These are phyloP conservation scores for Lycium barbarum DNA, from an alignment of 257 asterid species.

Conservation along the genomic window DNA sequence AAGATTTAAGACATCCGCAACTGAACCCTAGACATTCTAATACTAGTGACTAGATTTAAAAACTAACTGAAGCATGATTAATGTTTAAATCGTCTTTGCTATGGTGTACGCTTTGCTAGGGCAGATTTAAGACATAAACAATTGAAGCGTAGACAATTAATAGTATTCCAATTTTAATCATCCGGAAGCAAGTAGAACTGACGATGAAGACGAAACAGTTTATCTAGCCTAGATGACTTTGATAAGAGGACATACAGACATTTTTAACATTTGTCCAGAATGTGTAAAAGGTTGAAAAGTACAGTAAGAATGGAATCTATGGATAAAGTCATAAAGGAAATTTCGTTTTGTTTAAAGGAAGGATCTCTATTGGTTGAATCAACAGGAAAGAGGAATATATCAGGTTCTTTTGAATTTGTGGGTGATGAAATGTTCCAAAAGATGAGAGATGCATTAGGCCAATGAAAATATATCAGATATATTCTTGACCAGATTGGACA, in stretches of 20 bases:
- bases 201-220: background rate
- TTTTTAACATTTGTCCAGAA: too few relatives aligned
- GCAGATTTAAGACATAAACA: background rate
- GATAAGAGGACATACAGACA: background rate
- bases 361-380: slow-evolving; percentile 46
- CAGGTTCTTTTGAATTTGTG: slow-evolving; percentile 37
- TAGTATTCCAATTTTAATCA: too few relatives aligned
- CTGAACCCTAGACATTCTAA: too few relatives aligned
- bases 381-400: slow-evolving; percentile 31
- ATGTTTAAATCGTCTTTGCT: too few relatives aligned
- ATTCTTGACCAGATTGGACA: slow-evolving; percentile 8
- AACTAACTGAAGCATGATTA: background rate
- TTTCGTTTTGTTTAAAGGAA: slow-evolving; percentile 27
- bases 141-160: too few relatives aligned
- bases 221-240: background rate
- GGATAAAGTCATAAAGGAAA: slow-evolving; percentile 35
- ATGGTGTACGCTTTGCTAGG: too few relatives aligned
- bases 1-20: background rate
- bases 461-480: background rate
- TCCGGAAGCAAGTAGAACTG: too few relatives aligned
- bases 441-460: slow-evolving; percentile 48
- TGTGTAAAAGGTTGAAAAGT: slow-evolving; percentile 40
- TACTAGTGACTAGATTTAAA: too few relatives aligned
- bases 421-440: slow-evolving; percentile 67
- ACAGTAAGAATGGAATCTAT: slow-evolving; percentile 43